Base-by-base conservation (phyloP, 306 rosid species). In the Trichosanthes cucumerina region DNA sequence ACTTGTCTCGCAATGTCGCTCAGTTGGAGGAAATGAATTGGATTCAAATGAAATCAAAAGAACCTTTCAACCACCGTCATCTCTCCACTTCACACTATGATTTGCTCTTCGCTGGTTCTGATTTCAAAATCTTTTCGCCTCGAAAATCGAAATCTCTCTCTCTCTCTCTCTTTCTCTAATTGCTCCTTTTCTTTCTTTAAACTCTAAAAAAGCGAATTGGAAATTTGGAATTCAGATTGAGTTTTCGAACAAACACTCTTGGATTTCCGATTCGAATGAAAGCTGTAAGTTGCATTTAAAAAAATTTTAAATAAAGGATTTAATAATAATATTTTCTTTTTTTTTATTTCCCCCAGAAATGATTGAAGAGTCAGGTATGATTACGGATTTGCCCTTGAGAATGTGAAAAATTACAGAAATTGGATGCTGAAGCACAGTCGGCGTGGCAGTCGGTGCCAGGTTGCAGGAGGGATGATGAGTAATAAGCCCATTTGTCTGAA, bases 401-500 rank as follows among this genome's bases (percentile, higher is more conserved):
- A 2, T 28, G 15, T 16, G 5, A 1, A 11, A 50, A 74, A 50
- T 50, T 74, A 50, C 78, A 31, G 44, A 9, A 28, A 73, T 18
- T 28, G 78, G 19, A 10, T 16, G 8, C 2, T 4, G 7, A 49
- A 47, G 43, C 1, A 49, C 59, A 72, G 43, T 38, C 28, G 41
- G 24, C 23, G 60, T 26, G 77, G 59, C 77, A 44, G 76, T 70
- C 38, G 76, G 76, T 70, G 76, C 38, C 76, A 70, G 75, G 75
- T 68, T n/a, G 52, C 50, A 18, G 77, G 15, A 47, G 23, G 36
- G 76, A n/a, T 21, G 76, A 68, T 24, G 77, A 36, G 77, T 9
- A 70, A 41, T 43, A 46, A 68, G 31, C 18, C 9, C 75, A 38
- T 41, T 41, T 41, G 60, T 49, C 60, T 49, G 10, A 38, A 36